Evolutionary conservation across 176 grass and related monocot genomes (phyloP).

Genomic region (Aegilops umbellulata): DNA sequence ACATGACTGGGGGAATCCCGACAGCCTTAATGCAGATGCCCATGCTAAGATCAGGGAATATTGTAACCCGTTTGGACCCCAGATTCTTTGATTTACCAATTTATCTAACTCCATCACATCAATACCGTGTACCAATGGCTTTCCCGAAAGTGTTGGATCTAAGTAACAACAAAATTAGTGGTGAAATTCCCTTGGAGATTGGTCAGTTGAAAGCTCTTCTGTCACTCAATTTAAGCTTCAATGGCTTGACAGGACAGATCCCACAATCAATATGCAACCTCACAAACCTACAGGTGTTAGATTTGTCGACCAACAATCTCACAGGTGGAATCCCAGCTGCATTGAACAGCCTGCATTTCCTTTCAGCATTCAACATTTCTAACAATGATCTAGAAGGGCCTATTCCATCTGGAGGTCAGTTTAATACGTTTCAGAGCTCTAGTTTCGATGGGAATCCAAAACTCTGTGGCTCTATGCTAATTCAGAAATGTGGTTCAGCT

Average conservation of each 20-base stretch:
- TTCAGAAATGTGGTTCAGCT: neutral
- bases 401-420: conserved; percentile 23
- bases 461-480: conserved; percentile 1
- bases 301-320: conserved; percentile 2
- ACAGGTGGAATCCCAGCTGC: conserved; percentile 3
- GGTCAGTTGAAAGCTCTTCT: neutral
- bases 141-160: neutral
- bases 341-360: neutral
- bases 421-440: neutral
- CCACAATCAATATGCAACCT: conserved; percentile 24
- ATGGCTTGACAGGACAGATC: conserved; percentile 7
- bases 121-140: neutral
- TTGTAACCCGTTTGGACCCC: neutral
- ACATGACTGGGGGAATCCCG: conserved; percentile 2
- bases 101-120: neutral
- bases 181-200: neutral
- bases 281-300: neutral
- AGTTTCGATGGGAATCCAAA: conserved; percentile 23
- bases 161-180: neutral
- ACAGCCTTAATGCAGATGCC: neutral
- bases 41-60: neutral
- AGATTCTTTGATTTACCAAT: conserved; percentile 10
- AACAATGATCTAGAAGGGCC: conserved; percentile 39
- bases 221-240: conserved; percentile 16
- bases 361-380: conserved; percentile 25